Conservation (phyloP, 139 green algal genomes). For the Coelastrella sp. region DNA sequence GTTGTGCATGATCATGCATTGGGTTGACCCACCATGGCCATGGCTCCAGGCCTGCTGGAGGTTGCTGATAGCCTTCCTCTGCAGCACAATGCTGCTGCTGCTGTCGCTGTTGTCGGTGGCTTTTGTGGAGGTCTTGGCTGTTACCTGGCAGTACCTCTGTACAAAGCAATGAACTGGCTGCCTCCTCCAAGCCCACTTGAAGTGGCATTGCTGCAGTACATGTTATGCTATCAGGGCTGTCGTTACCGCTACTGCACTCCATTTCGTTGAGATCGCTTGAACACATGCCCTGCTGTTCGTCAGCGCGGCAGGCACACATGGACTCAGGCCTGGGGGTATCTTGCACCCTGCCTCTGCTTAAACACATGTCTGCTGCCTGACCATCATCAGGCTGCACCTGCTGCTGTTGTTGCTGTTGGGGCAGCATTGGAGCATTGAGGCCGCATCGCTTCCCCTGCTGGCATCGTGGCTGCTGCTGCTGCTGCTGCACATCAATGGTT, state of each 20-base stretch:
- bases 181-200: not conserved
- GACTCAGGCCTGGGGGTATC: no score
- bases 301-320: no score
- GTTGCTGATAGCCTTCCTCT: not conserved
- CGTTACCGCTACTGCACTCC: not conserved
- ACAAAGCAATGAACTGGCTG: constrained; percentile 18
- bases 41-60: not conserved
- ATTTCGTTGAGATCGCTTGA: no score
- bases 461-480: constrained; percentile 16
- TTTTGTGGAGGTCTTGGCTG: not conserved
- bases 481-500: not conserved
- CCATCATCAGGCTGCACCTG: not conserved
- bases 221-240: not conserved
- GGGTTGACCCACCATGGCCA: not conserved
- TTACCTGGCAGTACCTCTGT: not conserved
- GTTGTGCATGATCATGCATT: no score
- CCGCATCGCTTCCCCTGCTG: not conserved
- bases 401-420: not conserved
- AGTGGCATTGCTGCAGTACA: constrained; percentile 39
- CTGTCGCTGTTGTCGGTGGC: not conserved
- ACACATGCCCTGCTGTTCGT: no score
- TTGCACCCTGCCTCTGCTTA: not conserved
- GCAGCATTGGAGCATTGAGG: not conserved
- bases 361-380: not conserved
- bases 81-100: not conserved